Conservation (phyloP, 495 filamentous ascomycete species). For the Hypoxylon trugodes region DNA sequence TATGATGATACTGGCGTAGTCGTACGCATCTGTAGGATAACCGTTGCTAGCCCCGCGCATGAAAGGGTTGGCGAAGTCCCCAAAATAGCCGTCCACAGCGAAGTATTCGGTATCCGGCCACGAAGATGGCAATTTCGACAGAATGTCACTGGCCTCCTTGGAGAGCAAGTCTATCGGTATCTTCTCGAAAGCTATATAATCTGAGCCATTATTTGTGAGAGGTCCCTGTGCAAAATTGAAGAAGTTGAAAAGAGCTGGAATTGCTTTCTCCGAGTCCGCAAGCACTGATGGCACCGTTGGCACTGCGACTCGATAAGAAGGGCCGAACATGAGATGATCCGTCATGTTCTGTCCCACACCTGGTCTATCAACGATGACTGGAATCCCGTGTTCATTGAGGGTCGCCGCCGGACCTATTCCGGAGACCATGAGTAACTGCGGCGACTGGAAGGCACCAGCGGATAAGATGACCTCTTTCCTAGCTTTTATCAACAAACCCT, state of each 20-base stretch:
- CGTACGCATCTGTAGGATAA: conserved; percentile 34
- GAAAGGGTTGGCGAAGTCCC: conserved; percentile 52
- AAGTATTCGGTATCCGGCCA: conserved; percentile 67
- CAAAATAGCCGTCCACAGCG: conserved; percentile 53
- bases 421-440: conserved; percentile 58
- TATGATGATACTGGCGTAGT: conserved; percentile 45
- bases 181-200: conserved; percentile 62
- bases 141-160: conserved; percentile 39
- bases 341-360: conserved; percentile 63
- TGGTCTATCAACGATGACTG: conserved; percentile 51
- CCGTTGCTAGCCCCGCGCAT: not conserved
- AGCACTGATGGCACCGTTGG: conserved; percentile 50
- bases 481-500: conserved; percentile 35
- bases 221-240: conserved; percentile 45
- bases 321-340: conserved; percentile 54
- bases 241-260: conserved; percentile 36
- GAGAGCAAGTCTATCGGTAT: conserved; percentile 32
- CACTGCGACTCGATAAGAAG: conserved; percentile 51
- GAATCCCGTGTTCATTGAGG: conserved; percentile 47
- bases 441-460: conserved; percentile 56
- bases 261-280: conserved; percentile 45
- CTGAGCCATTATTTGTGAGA: conserved; percentile 54
- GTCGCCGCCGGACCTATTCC: conserved; percentile 43
- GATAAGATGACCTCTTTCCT: conserved; percentile 57
- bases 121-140: conserved; percentile 57